A percentile compares a stretch with the other conserved stretches of the same genome.
These are phyloP conservation scores for Septoria linicola DNA, from an alignment of 2,329 filamentous ascomycete species.

Conservation along the genomic window DNA sequence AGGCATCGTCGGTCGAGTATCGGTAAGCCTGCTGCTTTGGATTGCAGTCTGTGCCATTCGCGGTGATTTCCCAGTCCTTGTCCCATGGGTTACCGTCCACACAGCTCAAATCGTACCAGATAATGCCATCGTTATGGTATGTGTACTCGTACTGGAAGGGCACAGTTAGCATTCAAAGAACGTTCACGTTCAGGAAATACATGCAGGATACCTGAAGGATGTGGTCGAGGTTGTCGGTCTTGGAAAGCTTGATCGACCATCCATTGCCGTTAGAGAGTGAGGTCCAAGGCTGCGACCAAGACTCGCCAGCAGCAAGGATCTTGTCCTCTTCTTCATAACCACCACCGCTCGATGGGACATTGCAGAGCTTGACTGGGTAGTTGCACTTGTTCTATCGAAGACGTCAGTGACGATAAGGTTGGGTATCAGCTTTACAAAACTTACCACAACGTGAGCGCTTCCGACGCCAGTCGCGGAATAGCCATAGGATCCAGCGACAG, in stretches of 20 bases:
- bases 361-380: conserved; percentile 36
- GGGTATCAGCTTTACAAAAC: background rate
- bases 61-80: conserved; percentile 40
- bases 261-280: conserved; percentile 36
- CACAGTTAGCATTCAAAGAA: no score
- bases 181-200: no score
- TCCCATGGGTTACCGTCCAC: conserved; percentile 42
- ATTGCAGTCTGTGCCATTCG: conserved; percentile 25
- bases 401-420: background rate
- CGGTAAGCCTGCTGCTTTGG: conserved; percentile 40
- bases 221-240: conserved; percentile 30
- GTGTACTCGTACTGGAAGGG: conserved; percentile 42
- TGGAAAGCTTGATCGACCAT: conserved; percentile 44
- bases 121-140: conserved; percentile 37
- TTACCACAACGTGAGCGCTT: conserved; percentile 30
- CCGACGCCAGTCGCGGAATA: conserved; percentile 27
- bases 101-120: conserved; percentile 43
- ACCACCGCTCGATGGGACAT: conserved; percentile 33
- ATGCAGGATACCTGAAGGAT: no score
- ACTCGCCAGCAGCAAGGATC: conserved; percentile 29
- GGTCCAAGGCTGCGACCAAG: conserved; percentile 38
- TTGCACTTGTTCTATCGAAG: conserved; percentile 32
- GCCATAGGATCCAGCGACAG: conserved; percentile 16
- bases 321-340: conserved; percentile 31
- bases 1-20: conserved; percentile 42